Evolutionary conservation across 331 rosid genomes (phyloP).

Genomic region (Quercus lobata): DNA sequence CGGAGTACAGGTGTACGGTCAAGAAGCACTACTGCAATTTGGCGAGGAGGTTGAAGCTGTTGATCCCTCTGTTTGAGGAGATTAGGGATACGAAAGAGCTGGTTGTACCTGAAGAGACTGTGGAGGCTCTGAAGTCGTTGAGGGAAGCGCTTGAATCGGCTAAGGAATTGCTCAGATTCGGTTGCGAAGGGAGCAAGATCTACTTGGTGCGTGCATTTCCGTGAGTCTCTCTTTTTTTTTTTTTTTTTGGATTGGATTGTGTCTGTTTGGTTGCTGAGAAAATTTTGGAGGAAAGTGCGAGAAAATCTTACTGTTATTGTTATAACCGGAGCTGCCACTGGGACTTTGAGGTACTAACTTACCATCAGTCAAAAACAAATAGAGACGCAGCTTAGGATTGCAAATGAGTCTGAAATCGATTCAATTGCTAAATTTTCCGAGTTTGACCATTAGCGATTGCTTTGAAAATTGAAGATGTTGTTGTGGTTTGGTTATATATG

Average conservation of each 20-base stretch:
- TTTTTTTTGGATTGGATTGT: background rate
- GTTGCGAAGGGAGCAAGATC: constrained; percentile 81
- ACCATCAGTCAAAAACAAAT: no score
- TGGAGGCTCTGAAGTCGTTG: constrained; percentile 51
- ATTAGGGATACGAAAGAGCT: constrained; percentile 56
- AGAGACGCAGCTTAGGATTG: no score
- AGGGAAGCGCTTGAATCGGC: constrained; percentile 64
- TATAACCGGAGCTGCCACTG: background rate
- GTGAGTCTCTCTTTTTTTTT: background rate
- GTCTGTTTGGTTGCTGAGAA: constrained; percentile 5
- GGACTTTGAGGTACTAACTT: background rate
- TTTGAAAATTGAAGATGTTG: background rate
- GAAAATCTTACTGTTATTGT: background rate
- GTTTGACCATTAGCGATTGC: background rate
- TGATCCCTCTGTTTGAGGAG: constrained; percentile 91
- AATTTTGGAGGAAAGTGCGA: background rate
- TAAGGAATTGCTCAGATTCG: constrained; percentile 64
- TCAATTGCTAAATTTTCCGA: background rate
- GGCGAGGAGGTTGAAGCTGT: constrained; percentile 76
- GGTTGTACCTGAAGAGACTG: constrained; percentile 32
- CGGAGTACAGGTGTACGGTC: constrained; percentile 65
- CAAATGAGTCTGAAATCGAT: background rate
- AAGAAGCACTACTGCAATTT: constrained; percentile 87
- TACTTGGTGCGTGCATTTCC: constrained; percentile 67
- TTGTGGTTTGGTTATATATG: background rate